Base-by-base conservation (phyloP, 2,329 filamentous ascomycete species). In the Lecanicillium sp. region DNA sequence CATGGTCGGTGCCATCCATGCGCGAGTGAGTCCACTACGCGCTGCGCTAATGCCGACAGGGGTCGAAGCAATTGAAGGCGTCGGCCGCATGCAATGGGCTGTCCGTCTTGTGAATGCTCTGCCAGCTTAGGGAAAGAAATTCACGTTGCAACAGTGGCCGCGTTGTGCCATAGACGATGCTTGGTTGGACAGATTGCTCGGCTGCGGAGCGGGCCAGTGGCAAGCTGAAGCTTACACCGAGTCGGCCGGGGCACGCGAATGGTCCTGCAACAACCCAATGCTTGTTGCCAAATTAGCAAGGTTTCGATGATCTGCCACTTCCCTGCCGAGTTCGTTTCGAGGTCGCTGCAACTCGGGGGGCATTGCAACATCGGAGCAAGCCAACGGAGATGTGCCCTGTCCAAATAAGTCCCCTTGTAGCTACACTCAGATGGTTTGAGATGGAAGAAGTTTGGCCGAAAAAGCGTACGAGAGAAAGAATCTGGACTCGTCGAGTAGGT, bases 1-100 rank as follows among this genome's bases (percentile, higher is more conserved):
- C 33, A 15, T 52, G 49, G 48, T 40, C 51, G 48, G 51, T 53
- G 48, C 48, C 44, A 53, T 43, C 51, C 51, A 51, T 53, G 51
- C 27, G 24, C 19, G 26, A 27, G 48, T 44, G 37, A 33, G 45
- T 37, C 41, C 44, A 36, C 41, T 32, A 48, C 21, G 30, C 14
- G 23, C 51, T 30, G 17, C 37, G 46, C 39, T 49, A 49, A 37
- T 38, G 46, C 32, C 39, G 32, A n/a, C 32, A 43, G 39, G 46
- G 46, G 39, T 32, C 9, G 19, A 43, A 12, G 27, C 36, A 40
- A 35, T 19, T 46, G 44, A 46, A 45, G 30, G 35, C 44, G 35
- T 47, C 45, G 37, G 44, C 37, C 37, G 24, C 17, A 33, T 24
- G 35, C 19, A 26, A 5, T 21, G 38, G 29, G 27, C 17, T 39